These are phyloP conservation scores for Ambrosia hybrid DNA, from an alignment of 140 eudicot species.

Conservation along the genomic window DNA sequence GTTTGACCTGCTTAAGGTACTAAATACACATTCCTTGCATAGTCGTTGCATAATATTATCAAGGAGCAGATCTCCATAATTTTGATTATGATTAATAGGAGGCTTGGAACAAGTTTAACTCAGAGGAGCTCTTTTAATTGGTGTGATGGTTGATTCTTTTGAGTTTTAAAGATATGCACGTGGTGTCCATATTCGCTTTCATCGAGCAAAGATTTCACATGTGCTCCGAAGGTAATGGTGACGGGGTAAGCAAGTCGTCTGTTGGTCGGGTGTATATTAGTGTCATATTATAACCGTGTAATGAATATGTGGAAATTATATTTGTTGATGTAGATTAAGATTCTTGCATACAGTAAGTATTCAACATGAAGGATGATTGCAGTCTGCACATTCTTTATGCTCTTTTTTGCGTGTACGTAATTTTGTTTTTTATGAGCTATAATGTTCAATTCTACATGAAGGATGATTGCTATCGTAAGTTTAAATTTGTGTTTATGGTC, in stretches of 20 bases:
- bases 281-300: slow-evolving; percentile 19
- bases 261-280: slow-evolving; percentile 34
- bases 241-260: slow-evolving; percentile 17
- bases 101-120: slow-evolving; percentile 42
- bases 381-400: slow-evolving; percentile 20
- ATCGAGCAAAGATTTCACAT: slow-evolving; percentile 14
- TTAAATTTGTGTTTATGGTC: neutral
- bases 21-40: neutral
- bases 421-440: slow-evolving; percentile 21
- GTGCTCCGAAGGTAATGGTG: slow-evolving; percentile 12
- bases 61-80: slow-evolving; percentile 2
- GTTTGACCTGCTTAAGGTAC: slow-evolving; percentile 95
- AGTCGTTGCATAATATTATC: slow-evolving; percentile 1
- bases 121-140: slow-evolving; percentile 43
- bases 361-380: slow-evolving; percentile 19
- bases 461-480: slow-evolving; percentile 1
- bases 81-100: slow-evolving; percentile 26
- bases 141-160: neutral
- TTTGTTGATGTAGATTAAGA: slow-evolving; percentile 34
- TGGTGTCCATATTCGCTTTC: slow-evolving; percentile 13
- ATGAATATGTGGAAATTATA: slow-evolving; percentile 24
- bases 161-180: slow-evolving; percentile 22
- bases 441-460: slow-evolving; percentile 17
- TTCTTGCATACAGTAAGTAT: slow-evolving; percentile 22
- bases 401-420: slow-evolving; percentile 21